Conservation (phyloP, 495 filamentous ascomycete genomes). For the Poronia punctata region DNA sequence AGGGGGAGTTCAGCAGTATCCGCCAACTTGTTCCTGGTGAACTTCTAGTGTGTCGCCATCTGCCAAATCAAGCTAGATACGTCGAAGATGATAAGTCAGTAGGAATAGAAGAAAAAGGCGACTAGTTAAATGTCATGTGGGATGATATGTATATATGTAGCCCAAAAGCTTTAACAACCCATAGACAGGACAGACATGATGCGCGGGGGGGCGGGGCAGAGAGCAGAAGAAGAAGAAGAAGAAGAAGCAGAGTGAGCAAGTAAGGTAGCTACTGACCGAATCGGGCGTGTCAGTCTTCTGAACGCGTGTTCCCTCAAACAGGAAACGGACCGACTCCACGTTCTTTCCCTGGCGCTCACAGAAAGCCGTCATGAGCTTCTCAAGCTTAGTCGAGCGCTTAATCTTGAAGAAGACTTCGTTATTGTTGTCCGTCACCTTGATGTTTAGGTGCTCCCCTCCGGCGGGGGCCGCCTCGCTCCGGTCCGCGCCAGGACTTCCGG, state of each 20-base stretch:
- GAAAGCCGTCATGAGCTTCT: conserved; percentile 98
- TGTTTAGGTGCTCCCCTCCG: conserved; percentile 83
- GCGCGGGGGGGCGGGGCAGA: too few relatives aligned
- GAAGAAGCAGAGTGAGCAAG: background rate
- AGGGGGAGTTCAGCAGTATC: conserved; percentile 36
- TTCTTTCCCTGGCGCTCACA: conserved; percentile 94
- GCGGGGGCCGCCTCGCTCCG: conserved; percentile 25
- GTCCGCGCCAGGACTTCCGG: conserved; percentile 53
- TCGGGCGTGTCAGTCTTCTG: conserved; percentile 86
- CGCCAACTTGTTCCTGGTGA: conserved; percentile 96
- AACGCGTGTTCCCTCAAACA: conserved; percentile 92
- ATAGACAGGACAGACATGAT: background rate
- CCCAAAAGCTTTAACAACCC: background rate
- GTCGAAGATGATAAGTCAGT: background rate
- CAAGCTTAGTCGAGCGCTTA: conserved; percentile 90
- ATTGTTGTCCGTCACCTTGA: conserved; percentile 99
- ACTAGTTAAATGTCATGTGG: background rate
- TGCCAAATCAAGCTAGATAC: conserved; percentile 79
- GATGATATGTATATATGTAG: too few relatives aligned
- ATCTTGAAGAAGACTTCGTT: conserved; percentile 99
- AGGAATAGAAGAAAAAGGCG: background rate
- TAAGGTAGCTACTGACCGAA: conserved; percentile 56
- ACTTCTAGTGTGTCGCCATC: conserved; percentile 97
- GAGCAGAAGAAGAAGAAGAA: too few relatives aligned
- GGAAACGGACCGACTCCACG: conserved; percentile 75